Evolutionary conservation across 352 stramenopile genomes (phyloP), one percentile per base, ranked within the genome.

Genomic region (Phytophthora palmivora): DNA sequence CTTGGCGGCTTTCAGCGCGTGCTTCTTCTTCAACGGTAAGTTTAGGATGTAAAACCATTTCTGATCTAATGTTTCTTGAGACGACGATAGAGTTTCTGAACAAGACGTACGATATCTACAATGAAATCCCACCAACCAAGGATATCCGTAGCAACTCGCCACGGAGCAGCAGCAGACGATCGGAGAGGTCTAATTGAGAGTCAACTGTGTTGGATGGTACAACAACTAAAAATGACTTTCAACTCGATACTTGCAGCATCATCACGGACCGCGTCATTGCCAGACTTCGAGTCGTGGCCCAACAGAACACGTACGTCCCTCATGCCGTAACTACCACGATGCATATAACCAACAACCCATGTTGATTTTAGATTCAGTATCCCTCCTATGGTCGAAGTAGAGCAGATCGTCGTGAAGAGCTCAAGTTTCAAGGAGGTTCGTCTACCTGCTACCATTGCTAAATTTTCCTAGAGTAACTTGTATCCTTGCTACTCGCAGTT

Each of bases 21-120:
- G 76, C 21, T 87, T 87, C 33, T 63, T 88, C 36, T 89, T 77
- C 51, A 78, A 86, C 28, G 76, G 81, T 84, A 24, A 15, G 45
- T 15, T 39, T 60, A 6, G 10, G 8, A 16, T 14, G 33, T 22
- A 11, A 28, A 28, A 28, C 3, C 6, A 28, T 6, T 28, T 28
- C 24, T 6, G 24, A 28, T n/a, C 26, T 54, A 18, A 63, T 21
- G 6, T 33, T 26, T 46, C 16, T 24, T 47, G 6, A 12, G 12
- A 34, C 15, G 26, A 48, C 37, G 32, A 12, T 18, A 88, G 81
- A 88, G 30, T 88, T 86, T 34, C 48, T 90, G 14, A 72, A 49
- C 47, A 79, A 75, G 48, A 65, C 68, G 4, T 51, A 67, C 54
- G 78, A 87, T 39, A 72, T 83, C 36, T 90, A 88, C 51, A 55